Evolutionary conservation across 805 yeast genomes (phyloP).

Genomic region (Pichia membranifaciens): DNA sequence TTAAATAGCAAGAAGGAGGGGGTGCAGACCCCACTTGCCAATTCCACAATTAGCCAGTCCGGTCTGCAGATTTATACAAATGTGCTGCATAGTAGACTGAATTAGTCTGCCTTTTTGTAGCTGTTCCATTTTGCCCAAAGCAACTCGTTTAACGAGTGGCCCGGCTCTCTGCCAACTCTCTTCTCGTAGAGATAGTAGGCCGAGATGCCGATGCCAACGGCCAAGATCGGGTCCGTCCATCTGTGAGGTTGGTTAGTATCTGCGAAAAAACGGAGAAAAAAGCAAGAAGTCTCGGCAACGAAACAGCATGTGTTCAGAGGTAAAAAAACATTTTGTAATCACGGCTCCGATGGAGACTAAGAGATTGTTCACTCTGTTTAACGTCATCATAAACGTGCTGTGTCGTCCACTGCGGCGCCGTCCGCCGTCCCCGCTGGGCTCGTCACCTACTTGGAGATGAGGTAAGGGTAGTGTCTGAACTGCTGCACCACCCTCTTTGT

Average conservation of each 20-base stretch:
- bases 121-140: conserved; percentile 11
- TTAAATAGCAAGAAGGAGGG: too few relatives aligned
- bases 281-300: background rate
- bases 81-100: too few relatives aligned
- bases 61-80: background rate
- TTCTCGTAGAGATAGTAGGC: conserved; percentile 62
- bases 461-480: conserved; percentile 34
- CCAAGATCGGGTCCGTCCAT: conserved; percentile 59
- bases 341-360: conserved; percentile 6
- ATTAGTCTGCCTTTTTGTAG: background rate
- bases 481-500: conserved; percentile 14
- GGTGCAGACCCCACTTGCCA: too few relatives aligned
- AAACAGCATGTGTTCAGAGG: background rate
- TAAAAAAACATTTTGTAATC: conserved; percentile 12
- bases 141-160: conserved; percentile 55
- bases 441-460: conserved; percentile 38
- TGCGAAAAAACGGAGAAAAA: background rate
- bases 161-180: conserved; percentile 50
- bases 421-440: too few relatives aligned
- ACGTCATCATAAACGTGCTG: conserved; percentile 13
- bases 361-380: conserved; percentile 19
- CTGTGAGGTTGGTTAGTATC: conserved; percentile 1
- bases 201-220: conserved; percentile 52
- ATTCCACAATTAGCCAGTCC: background rate
- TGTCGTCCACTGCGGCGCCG: too few relatives aligned